Conservation (phyloP, 2,329 filamentous ascomycete species). For the Aspergillus sergii region DNA sequence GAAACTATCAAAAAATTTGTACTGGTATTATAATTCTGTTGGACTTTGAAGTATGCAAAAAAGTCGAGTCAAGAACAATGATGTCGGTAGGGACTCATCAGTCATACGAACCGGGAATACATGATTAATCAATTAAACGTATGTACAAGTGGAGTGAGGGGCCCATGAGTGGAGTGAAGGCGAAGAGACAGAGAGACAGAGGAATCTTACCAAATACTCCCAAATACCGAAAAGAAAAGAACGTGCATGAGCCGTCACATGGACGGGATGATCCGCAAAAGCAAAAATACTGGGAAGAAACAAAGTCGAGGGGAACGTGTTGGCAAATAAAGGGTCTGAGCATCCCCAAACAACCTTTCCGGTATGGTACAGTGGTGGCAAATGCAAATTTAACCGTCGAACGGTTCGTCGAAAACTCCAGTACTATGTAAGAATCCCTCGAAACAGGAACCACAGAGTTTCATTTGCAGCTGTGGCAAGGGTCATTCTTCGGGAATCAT, state of each 20-base stretch:
- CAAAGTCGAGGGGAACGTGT: not conserved
- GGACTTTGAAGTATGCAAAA: not conserved
- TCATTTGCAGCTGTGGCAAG: slow-evolving; percentile 11
- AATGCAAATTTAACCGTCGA: not conserved
- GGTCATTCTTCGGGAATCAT: slow-evolving; percentile 6
- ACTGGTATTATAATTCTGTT: no score
- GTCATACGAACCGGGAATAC: not conserved
- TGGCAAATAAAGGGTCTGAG: not conserved
- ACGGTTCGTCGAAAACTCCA: not conserved
- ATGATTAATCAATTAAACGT: not conserved
- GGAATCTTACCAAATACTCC: not conserved
- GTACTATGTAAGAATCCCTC: no score
- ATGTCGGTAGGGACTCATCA: not conserved
- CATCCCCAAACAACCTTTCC: not conserved
- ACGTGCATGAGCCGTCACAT: slow-evolving; percentile 2
- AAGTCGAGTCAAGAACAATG: not conserved
- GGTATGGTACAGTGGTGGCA: not conserved
- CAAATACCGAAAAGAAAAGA: not conserved
- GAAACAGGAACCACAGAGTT: not conserved
- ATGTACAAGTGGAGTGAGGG: not conserved
- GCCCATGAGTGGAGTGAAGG: not conserved
- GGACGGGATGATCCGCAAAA: not conserved
- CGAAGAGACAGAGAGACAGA: not conserved
- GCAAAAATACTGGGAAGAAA: not conserved
- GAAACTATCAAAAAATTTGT: not conserved